phyloP scores from a whole-genome alignment of 2,329 filamentous ascomycete genomes.

The Basipetospora sp. region DNA sequence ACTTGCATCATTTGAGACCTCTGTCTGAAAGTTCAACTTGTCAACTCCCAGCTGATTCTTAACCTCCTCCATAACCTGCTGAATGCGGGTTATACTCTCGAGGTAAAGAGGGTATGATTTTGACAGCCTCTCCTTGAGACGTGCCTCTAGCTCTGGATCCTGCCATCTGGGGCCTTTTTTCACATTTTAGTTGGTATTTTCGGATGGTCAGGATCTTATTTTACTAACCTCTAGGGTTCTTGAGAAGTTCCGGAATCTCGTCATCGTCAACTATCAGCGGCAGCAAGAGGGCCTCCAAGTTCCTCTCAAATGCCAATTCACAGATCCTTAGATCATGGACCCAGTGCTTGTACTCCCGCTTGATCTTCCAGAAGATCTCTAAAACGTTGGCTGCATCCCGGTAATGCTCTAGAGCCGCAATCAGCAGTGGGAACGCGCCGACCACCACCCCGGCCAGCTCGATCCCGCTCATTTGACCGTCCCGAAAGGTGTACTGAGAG shows the following conservation, averaged over 20 bases:
- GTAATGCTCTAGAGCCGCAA: slow-evolving; percentile 9
- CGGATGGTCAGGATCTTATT: too few species aligned
- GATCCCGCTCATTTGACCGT: slow-evolving; percentile 10
- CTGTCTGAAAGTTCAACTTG: background rate
- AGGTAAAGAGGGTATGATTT: slow-evolving; percentile 11
- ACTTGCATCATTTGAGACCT: too few species aligned
- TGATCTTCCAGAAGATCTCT: slow-evolving; percentile 5
- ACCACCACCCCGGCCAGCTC: slow-evolving; percentile 10
- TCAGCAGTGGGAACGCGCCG: slow-evolving; percentile 9
- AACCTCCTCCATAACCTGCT: slow-evolving; percentile 8
- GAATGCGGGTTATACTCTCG: slow-evolving; percentile 8
- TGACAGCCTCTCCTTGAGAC: slow-evolving; percentile 9
- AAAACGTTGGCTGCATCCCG: slow-evolving; percentile 5
- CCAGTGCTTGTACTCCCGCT: slow-evolving; percentile 6
- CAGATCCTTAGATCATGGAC: slow-evolving; percentile 16
- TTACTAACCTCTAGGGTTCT: slow-evolving; percentile 9
- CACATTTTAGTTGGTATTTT: too few species aligned
- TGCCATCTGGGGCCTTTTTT: too few species aligned
- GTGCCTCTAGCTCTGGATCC: slow-evolving; percentile 6
- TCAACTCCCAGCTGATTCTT: slow-evolving; percentile 9
- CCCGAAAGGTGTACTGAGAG: too few species aligned
- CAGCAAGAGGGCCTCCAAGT: slow-evolving; percentile 12
- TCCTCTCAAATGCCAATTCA: slow-evolving; percentile 7
- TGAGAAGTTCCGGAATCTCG: slow-evolving; percentile 9
- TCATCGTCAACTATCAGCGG: slow-evolving; percentile 11